These are phyloP conservation scores for Eucalyptus pauciflora DNA, from an alignment of 345 rosid genomes.

Conservation along the genomic window DNA sequence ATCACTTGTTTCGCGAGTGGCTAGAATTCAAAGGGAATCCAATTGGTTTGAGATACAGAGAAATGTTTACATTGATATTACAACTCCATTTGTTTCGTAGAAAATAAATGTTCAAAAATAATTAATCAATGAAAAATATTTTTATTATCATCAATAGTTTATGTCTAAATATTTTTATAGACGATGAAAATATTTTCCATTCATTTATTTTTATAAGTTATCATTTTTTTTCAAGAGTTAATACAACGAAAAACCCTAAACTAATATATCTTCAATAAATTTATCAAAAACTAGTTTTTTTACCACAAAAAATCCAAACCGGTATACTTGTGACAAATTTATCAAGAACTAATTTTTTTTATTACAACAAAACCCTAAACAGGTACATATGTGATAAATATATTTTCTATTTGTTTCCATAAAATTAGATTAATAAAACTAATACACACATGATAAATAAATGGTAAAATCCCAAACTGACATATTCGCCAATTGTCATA, in stretches of 20 bases:
- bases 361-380: too few relatives aligned
- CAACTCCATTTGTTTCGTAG: neutral
- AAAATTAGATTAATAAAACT: too few relatives aligned
- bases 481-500: accelerated
- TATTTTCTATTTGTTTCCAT: too few relatives aligned
- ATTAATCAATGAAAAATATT: neutral
- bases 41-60: neutral
- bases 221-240: neutral
- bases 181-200: neutral
- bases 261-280: too few relatives aligned
- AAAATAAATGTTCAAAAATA: neutral
- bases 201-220: neutral
- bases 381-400: accelerated
- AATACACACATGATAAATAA: too few relatives aligned
- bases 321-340: too few relatives aligned
- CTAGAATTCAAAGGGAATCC: neutral
- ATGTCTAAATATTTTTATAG: neutral
- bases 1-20: neutral
- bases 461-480: accelerated
- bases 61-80: neutral
- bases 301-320: accelerated
- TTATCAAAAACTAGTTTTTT: too few relatives aligned
- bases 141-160: neutral
- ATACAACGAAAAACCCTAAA: too few relatives aligned
- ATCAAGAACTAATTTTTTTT: accelerated